Percentiles rank a stretch among this genome's conserved stretches.
phyloP scores from a whole-genome alignment of 257 asterid genomes.

The Marsdenia floribunda region DNA sequence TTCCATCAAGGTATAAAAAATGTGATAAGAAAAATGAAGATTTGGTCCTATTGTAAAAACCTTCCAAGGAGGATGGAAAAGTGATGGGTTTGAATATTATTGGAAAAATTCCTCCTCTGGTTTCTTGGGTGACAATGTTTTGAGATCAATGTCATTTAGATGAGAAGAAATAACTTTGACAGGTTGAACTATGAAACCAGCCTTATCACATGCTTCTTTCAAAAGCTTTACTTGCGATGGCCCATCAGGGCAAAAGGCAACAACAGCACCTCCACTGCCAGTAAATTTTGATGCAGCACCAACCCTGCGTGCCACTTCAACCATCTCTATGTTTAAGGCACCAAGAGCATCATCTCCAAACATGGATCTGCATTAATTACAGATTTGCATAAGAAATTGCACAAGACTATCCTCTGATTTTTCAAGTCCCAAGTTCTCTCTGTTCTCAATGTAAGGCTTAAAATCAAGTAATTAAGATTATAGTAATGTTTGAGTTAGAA shows the following conservation, averaged over 20 bases:
- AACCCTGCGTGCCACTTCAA: constrained; percentile 62
- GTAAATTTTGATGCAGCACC: constrained; percentile 96
- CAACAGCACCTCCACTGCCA: constrained; percentile 93
- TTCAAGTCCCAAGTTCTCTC: too few species aligned
- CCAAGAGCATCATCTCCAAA: constrained; percentile 91
- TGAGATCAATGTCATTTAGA: constrained; percentile 40
- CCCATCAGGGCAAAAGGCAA: constrained; percentile 82
- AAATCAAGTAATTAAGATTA: not conserved
- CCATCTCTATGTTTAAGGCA: constrained; percentile 83
- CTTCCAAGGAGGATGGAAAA: not conserved
- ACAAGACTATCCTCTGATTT: too few species aligned
- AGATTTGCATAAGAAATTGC: not conserved
- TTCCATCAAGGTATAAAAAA: not conserved
- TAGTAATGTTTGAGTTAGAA: not conserved
- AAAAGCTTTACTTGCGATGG: constrained; percentile 59
- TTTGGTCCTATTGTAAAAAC: not conserved
- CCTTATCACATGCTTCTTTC: constrained; percentile 59
- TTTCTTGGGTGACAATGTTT: constrained; percentile 35
- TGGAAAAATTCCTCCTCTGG: not conserved
- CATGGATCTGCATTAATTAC: constrained; percentile 48
- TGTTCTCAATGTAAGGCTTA: not conserved
- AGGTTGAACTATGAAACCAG: constrained; percentile 61
- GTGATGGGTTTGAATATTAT: not conserved
- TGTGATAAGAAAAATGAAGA: not conserved
- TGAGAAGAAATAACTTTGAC: constrained; percentile 51